Conservation (phyloP, 2,329 filamentous ascomycete species). For the Colletotrichum sp. region DNA sequence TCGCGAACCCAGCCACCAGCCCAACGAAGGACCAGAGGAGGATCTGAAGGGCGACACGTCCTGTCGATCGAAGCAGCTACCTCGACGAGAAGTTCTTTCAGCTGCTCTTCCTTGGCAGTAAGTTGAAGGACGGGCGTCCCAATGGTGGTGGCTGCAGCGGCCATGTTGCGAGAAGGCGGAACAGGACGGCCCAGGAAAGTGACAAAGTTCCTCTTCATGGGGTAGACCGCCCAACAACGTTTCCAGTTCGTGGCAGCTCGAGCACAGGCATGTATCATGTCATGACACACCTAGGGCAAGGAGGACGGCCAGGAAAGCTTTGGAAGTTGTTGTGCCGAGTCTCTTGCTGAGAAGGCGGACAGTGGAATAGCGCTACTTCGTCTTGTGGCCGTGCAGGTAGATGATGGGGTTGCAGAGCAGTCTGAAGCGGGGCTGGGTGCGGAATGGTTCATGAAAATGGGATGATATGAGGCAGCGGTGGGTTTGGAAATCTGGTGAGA, state of each 20-base stretch:
- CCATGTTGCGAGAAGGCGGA: constrained; percentile 19
- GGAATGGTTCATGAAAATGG: background rate
- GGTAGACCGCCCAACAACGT: background rate
- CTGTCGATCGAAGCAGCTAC: constrained; percentile 74
- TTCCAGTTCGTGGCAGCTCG: background rate
- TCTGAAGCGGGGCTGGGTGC: background rate
- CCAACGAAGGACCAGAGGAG: constrained; percentile 73
- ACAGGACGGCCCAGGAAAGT: constrained; percentile 5
- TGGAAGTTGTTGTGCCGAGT: background rate
- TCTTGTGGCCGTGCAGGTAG: background rate
- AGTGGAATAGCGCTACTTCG: background rate
- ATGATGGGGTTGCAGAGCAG: background rate
- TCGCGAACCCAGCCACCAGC: constrained; percentile 90
- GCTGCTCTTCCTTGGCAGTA: constrained; percentile 71
- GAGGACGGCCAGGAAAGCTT: background rate
- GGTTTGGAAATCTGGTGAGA: background rate
- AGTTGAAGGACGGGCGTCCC: constrained; percentile 51
- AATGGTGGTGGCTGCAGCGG: background rate
- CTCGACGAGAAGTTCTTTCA: constrained; percentile 80
- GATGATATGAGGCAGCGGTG: background rate
- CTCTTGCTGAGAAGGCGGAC: background rate
- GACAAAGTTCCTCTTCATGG: constrained; percentile 22
- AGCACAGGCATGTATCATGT: constrained; percentile 13
- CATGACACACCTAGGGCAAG: background rate
- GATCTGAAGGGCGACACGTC: constrained; percentile 51